A percentile compares a stretch with the other conserved stretches of the same genome.
Conservation (phyloP, 495 filamentous ascomycete genomes). For the Hypoxylon lienhwacheense region DNA sequence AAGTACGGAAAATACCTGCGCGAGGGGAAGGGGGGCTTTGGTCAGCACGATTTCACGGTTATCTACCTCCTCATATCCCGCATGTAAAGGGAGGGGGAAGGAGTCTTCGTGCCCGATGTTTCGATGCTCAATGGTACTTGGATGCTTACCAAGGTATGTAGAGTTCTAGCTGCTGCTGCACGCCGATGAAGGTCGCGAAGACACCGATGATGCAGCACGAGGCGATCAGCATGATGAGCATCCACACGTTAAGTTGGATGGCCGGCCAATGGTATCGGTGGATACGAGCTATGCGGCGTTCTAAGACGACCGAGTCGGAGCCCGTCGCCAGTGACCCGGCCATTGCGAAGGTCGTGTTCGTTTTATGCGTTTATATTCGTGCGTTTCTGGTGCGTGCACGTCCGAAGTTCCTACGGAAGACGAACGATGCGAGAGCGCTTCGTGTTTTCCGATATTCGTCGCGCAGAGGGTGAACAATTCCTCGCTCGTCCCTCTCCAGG, state of each 20-base stretch:
- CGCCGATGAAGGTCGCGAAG: constrained; percentile 79
- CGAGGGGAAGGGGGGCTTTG: too few relatives aligned
- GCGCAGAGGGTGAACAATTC: too few relatives aligned
- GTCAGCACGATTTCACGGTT: too few relatives aligned
- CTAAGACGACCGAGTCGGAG: constrained; percentile 46
- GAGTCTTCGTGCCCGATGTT: too few relatives aligned
- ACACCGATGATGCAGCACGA: constrained; percentile 80
- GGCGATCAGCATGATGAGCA: constrained; percentile 80
- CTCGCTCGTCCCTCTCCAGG: too few relatives aligned
- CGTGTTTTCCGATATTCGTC: too few relatives aligned
- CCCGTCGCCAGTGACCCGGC: constrained; percentile 47
- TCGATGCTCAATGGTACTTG: neutral
- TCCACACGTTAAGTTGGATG: constrained; percentile 88
- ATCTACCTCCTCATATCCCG: too few relatives aligned
- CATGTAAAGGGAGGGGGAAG: too few relatives aligned
- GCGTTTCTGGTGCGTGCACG: neutral
- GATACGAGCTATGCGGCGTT: constrained; percentile 50
- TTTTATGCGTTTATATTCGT: neutral
- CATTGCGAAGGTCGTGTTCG: constrained; percentile 23
- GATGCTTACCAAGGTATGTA: constrained; percentile 79
- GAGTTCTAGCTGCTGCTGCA: constrained; percentile 71
- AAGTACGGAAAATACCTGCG: constrained; percentile 92
- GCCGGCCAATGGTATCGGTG: constrained; percentile 93
- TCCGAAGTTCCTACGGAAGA: neutral
- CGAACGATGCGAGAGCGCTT: neutral